Base-by-base conservation (phyloP, 2,329 filamentous ascomycete genomes). In the Aspergillus quadrilineatus region DNA sequence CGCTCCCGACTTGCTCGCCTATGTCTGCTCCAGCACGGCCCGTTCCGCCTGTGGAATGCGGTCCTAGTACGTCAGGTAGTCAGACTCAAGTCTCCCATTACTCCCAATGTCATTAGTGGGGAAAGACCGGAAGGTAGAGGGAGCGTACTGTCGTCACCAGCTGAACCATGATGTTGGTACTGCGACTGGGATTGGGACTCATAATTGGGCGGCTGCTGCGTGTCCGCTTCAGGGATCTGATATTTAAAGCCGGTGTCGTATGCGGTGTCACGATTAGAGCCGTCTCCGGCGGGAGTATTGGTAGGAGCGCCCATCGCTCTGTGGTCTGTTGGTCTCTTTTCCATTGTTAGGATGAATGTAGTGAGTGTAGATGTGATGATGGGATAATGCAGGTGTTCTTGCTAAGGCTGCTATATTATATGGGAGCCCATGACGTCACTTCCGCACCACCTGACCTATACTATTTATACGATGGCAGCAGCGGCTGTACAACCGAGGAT, bases 1-100 rank as follows among this genome's bases (percentile, higher is more conserved):
- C 65, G 14, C 59, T 55, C 1, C 67, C 70, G 6, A 70, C n/a
- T 4, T 8, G 32, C 12, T 53, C 42, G 32, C 50, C 50, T 8
- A 46, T 22, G n/a, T 53, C 43, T 1, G 9, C 41, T 22, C 50
- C 42, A 28, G 12, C 30, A 14, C 22, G 28, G 44, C 26, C 32
- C 34, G 32, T 15, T 17, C 34, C 17, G 50, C 4, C 14, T 28
- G 41, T 29, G 28, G 28, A 46, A 6, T 4, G 4, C 28, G 6
- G 44, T 45, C 22, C 41, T 45, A 4, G 17, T 6, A 34, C 30
- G 10, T 34, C 12, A 17, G 22, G 22, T 30, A 4, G n/a, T 28
- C 14, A 47, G 3, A 15, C 14, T 10, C 6, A 17, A 14, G 8
- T 15, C 14, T 47, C 6, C 15, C 6, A 22, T 22, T 22, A 22